Evolutionary conservation across 192 early-diverging fungal genomes (phyloP).

Genomic region (Chytriomyces hyalinus): DNA sequence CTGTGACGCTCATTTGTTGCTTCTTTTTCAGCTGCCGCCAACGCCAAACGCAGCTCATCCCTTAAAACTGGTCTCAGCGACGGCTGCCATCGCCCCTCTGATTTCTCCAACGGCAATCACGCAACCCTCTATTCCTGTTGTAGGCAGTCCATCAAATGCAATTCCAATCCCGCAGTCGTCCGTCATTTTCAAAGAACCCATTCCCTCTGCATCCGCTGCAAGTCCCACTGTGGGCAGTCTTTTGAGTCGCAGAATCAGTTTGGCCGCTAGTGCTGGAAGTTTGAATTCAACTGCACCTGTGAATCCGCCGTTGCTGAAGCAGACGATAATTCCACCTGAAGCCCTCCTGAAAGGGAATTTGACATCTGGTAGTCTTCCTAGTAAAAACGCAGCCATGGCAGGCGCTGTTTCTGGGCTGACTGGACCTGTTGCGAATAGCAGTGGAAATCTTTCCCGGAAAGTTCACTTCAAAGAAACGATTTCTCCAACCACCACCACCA

Average conservation of each 20-base stretch:
- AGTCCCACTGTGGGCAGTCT: not conserved
- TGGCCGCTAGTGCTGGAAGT: not conserved
- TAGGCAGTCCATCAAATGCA: not conserved
- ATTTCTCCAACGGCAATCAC: not conserved
- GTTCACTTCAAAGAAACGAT: conserved; percentile 27
- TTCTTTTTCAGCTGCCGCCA: no score
- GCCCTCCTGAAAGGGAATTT: not conserved
- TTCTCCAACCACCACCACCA: not conserved
- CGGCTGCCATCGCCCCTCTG: not conserved
- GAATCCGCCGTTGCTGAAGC: no score
- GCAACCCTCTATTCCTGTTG: not conserved
- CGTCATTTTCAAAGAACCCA: not conserved
- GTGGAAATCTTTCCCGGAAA: conserved; percentile 12
- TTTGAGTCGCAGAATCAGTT: not conserved
- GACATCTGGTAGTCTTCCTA: not conserved
- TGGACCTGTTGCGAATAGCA: not conserved
- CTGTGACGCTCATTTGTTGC: not conserved
- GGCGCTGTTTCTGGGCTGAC: not conserved
- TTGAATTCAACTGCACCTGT: not conserved
- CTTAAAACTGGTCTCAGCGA: not conserved
- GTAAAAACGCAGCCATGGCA: not conserved
- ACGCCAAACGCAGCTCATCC: no score
- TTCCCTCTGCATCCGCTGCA: not conserved
- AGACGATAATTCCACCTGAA: not conserved
- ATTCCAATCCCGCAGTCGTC: not conserved